Evolutionary conservation across 305 asterid species (phyloP).

Genomic region (Petunia hybrid): DNA sequence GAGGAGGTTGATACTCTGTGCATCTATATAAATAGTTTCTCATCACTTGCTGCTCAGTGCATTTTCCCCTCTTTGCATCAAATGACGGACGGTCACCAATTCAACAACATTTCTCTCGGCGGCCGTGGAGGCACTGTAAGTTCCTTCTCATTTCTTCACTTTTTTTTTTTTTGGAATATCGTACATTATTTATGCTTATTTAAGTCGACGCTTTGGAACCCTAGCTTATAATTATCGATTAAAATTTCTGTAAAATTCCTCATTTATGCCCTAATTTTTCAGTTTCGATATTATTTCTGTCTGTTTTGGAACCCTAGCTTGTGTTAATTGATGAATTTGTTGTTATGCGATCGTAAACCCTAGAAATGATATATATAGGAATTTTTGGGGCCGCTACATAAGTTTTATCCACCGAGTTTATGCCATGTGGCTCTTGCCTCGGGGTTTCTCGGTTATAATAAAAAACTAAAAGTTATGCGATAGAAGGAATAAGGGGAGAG

Average conservation of each 20-base stretch:
- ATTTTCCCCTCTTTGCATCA: slow-evolving; percentile 16
- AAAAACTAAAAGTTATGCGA: neutral
- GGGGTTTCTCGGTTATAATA: neutral
- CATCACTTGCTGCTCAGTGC: neutral
- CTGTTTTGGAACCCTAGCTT: slow-evolving; percentile 46
- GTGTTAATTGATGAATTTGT: slow-evolving; percentile 10
- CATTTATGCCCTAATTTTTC: neutral
- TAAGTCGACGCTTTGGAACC: neutral
- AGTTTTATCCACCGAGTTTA: too few species aligned
- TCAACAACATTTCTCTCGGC: slow-evolving; percentile 82
- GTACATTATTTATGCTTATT: neutral
- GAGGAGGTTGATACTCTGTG: slow-evolving; percentile 16
- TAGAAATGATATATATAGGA: neutral
- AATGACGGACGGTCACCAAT: slow-evolving; percentile 85
- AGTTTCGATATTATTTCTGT: neutral
- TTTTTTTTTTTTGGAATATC: neutral
- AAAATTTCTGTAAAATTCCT: neutral
- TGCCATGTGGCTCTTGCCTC: too few species aligned
- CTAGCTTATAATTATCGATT: neutral
- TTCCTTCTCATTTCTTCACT: neutral
- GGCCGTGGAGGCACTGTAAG: slow-evolving; percentile 97
- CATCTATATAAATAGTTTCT: neutral
- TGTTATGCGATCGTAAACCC: slow-evolving; percentile 19
- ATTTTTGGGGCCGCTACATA: too few species aligned
- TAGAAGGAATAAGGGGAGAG: neutral